Evolutionary conservation across 352 stramenopile genomes (phyloP), one percentile per base, ranked within the genome.

Genomic region (Globisporangium yorkense): DNA sequence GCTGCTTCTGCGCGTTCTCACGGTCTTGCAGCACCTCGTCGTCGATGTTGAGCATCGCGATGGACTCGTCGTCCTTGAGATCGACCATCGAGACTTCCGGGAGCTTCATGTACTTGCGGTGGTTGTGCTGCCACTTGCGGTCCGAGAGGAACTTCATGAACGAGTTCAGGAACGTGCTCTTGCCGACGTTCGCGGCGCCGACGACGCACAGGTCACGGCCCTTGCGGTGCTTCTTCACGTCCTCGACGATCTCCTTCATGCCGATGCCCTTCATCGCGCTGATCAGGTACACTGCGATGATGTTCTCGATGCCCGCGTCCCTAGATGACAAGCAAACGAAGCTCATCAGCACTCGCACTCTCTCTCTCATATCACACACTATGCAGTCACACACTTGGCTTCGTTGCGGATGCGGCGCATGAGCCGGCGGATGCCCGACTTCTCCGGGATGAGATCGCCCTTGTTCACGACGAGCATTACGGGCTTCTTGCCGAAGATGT

Each of bases 381-480:
- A 39, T 3, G 24, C 18, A 33, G 20, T 9, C 3, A 75, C 68
- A 24, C 68, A 89, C 75, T 86, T 87, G 40, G 82, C 83, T 67
- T 91, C 73, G 8, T 70, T 74, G 51, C 87, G 86, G 61, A 94
- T 92, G 52, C 82, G 74, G 50, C 84, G 71, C 71, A 89, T 89
- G 12, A 97, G 61, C 33, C 89, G 74, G 16, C 88, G 73, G 21
- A 87, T 84, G 16, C 80, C 87, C 13, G 89, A 93, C 63, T 94
- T 87, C 46, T 77, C 74, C 0, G 90, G 90, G 37, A 96, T 80
- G 51, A 97, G 56, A 50, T 97, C 90, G 46, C 84, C 83, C 61
- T 97, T 97, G 63, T 97, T 97, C 15, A 95, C 86, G 24, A 92
- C 87, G 7, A 97, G 74, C 64, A 97, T 76, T 29, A 97, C 84